Evolutionary conservation across 1,139 yeast genomes (phyloP).

Genomic region (Nakaseomyces sp.): DNA sequence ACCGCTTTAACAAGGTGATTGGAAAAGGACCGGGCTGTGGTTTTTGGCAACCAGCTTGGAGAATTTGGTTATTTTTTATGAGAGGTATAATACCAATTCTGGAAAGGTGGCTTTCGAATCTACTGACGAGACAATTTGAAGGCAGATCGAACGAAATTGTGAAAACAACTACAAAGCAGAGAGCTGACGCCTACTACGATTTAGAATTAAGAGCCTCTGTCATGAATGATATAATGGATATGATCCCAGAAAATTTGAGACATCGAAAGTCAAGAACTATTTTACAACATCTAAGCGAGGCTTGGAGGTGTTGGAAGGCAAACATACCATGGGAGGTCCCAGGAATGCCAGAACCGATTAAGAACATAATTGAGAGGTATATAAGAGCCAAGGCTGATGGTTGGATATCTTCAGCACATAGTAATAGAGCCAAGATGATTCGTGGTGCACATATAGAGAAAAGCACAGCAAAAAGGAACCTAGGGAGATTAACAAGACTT

Average conservation of each 20-base stretch:
- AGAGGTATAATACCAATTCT: slow-evolving; percentile 89
- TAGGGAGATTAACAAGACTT: slow-evolving; percentile 82
- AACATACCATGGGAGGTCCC: slow-evolving; percentile 98
- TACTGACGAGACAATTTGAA: slow-evolving; percentile 88
- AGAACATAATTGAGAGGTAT: slow-evolving; percentile 75
- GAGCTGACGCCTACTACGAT: slow-evolving; percentile 92
- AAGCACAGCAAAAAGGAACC: slow-evolving; percentile 84
- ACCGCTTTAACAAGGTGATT: slow-evolving; percentile 65
- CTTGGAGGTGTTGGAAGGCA: slow-evolving; percentile 99
- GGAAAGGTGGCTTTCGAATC: slow-evolving; percentile 91
- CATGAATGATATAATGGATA: slow-evolving; percentile 89
- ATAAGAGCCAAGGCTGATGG: slow-evolving; percentile 95
- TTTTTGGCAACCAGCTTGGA: slow-evolving; percentile 99
- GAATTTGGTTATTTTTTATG: slow-evolving; percentile 88
- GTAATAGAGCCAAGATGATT: slow-evolving; percentile 79
- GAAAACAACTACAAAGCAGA: slow-evolving; percentile 88
- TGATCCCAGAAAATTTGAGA: slow-evolving; percentile 92
- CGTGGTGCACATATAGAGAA: slow-evolving; percentile 89
- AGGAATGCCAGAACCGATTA: slow-evolving; percentile 88
- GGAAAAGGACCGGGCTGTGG: slow-evolving; percentile 99
- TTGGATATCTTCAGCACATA: slow-evolving; percentile 91
- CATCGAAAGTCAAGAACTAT: slow-evolving; percentile 82
- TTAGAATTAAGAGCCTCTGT: slow-evolving; percentile 89
- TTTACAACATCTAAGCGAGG: slow-evolving; percentile 89
- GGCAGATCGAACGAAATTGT: slow-evolving; percentile 93